Conservation (phyloP, 371 early-diverging fungal species). For the Scutellospora calospora region DNA sequence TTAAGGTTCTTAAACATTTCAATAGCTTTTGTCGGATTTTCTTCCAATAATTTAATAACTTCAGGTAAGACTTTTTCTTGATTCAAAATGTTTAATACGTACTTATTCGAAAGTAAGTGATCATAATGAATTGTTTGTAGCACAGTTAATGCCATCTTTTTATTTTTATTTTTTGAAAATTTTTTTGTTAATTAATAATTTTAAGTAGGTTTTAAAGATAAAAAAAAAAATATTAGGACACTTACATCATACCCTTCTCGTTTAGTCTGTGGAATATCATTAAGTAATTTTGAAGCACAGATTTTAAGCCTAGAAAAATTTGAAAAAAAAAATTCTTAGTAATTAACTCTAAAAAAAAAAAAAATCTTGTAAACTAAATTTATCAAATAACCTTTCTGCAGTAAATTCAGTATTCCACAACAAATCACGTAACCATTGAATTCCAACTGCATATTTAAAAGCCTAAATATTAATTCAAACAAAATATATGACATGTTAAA, state of each 20-base stretch:
- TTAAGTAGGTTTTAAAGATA: neutral
- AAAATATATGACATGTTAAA: neutral
- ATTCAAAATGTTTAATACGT: conserved; percentile 8
- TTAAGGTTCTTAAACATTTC: conserved; percentile 63
- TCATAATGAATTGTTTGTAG: neutral
- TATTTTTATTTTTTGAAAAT: too few species aligned
- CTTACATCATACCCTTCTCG: conserved; percentile 69
- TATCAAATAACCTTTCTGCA: conserved; percentile 52
- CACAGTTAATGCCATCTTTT: neutral
- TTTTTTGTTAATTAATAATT: too few species aligned
- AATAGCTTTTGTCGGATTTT: conserved; percentile 58
- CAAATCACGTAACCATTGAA: conserved; percentile 69
- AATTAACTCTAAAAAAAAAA: neutral
- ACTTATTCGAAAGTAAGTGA: neutral
- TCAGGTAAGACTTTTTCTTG: conserved; percentile 65
- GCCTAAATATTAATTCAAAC: conserved; percentile 19
- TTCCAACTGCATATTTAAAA: conserved; percentile 60
- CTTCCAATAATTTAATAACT: conserved; percentile 60
- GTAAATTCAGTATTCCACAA: conserved; percentile 72
- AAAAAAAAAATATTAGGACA: neutral
- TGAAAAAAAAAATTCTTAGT: neutral
- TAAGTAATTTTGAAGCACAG: conserved; percentile 64
- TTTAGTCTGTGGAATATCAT: conserved; percentile 70
- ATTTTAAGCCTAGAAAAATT: conserved; percentile 55
- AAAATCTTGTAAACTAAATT: too few species aligned